phyloP scores from a whole-genome alignment of 2,329 filamentous ascomycete genomes.

The Albifimbria verrucaria region DNA sequence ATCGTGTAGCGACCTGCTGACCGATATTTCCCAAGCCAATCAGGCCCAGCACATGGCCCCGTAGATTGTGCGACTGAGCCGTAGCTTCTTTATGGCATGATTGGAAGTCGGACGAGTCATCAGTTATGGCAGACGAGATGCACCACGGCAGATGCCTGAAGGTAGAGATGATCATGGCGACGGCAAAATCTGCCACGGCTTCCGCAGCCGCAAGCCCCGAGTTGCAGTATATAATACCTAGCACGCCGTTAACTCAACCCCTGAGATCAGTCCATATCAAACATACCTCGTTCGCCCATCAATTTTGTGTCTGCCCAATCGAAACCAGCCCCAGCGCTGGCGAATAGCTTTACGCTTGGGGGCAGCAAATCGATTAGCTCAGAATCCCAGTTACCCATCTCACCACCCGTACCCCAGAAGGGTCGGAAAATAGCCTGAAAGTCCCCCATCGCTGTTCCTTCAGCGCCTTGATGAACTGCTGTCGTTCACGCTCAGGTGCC shows the following conservation, averaged over 20 bases:
- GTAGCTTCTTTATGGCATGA: constrained; percentile 60
- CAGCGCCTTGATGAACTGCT: constrained; percentile 47
- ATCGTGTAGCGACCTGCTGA: constrained; percentile 54
- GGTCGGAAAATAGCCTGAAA: constrained; percentile 57
- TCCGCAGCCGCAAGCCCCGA: constrained; percentile 67
- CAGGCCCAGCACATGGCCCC: constrained; percentile 58
- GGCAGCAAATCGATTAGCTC: constrained; percentile 58
- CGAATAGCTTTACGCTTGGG: constrained; percentile 54
- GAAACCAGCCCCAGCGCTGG: constrained; percentile 62
- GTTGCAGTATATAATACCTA: constrained; percentile 70
- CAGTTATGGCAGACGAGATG: constrained; percentile 48
- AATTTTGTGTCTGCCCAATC: constrained; percentile 63
- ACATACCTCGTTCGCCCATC: constrained; percentile 59
- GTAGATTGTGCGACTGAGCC: constrained; percentile 59
- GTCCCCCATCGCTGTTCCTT: constrained; percentile 51
- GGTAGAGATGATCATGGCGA: constrained; percentile 65
- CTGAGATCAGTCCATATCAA: too few relatives aligned
- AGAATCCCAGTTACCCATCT: constrained; percentile 63
- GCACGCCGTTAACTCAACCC: too few relatives aligned
- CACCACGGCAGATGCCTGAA: constrained; percentile 69
- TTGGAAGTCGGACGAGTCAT: constrained; percentile 39
- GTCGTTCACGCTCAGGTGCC: constrained; percentile 45
- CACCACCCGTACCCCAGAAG: constrained; percentile 61
- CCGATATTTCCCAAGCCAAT: constrained; percentile 69
- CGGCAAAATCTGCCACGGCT: constrained; percentile 68